These are phyloP conservation scores for Nicotiana knightiana DNA, from an alignment of 257 asterid genomes.

Conservation along the genomic window DNA sequence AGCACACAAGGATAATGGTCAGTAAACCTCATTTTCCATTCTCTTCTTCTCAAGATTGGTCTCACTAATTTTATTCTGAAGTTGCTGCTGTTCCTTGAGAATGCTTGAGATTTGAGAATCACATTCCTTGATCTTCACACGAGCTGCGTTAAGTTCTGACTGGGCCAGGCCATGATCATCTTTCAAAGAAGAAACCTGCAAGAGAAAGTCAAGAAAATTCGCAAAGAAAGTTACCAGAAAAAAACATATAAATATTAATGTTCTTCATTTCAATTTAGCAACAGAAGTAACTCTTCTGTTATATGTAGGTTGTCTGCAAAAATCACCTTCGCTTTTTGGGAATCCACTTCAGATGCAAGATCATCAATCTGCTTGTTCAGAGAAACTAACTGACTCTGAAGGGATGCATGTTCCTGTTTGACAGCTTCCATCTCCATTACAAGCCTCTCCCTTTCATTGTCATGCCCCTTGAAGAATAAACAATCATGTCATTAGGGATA, in stretches of 20 bases:
- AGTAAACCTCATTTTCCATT: constrained; percentile 84
- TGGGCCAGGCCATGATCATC: constrained; percentile 46
- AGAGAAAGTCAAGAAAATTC: constrained; percentile 5
- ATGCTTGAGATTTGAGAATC: constrained; percentile 72
- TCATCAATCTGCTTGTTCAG: constrained; percentile 50
- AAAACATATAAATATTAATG: background rate
- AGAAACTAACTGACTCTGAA: constrained; percentile 60
- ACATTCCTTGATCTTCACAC: constrained; percentile 76
- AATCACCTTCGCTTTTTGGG: constrained; percentile 68
- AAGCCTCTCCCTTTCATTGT: constrained; percentile 76
- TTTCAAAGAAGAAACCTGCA: constrained; percentile 56
- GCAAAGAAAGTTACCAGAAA: background rate
- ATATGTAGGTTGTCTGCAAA: background rate
- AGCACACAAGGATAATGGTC: background rate
- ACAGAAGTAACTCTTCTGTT: background rate
- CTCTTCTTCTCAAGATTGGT: constrained; percentile 78
- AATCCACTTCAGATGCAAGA: constrained; percentile 48
- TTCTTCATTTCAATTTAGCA: background rate
- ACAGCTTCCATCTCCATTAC: constrained; percentile 89
- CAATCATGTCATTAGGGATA: constrained; percentile 12
- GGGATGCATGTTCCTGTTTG: constrained; percentile 61
- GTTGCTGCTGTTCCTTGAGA: constrained; percentile 64
- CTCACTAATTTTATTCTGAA: constrained; percentile 64
- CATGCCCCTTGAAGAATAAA: constrained; percentile 59
- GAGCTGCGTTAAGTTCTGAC: constrained; percentile 69